These are phyloP conservation scores for Scenedesmus sp. DNA, from an alignment of 163 green algal species.

Conservation along the genomic window DNA sequence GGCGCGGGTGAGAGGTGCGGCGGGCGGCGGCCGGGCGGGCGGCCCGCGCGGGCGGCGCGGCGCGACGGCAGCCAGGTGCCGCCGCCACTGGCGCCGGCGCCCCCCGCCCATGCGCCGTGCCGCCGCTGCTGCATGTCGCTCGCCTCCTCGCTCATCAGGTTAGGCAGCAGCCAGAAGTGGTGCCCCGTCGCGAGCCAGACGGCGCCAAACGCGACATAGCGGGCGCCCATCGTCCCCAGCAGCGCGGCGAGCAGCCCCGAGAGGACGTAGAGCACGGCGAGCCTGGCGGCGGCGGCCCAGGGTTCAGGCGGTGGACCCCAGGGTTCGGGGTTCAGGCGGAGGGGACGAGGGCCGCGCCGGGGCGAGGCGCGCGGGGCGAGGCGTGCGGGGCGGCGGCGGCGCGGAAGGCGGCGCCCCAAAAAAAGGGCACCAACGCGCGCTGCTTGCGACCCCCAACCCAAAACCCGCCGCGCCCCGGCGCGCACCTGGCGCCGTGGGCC, in stretches of 20 bases:
- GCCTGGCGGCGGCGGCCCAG: conserved; percentile 23
- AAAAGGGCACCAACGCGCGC: not conserved
- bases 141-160: conserved; percentile 84
- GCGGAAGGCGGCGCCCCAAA: no score
- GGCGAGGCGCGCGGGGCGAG: no score
- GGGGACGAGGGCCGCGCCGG: no score
- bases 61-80: no score
- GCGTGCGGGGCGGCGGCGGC: no score
- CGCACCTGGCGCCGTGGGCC: conserved; percentile 59
- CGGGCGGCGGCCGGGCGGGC: not conserved
- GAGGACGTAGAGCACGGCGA: conserved; percentile 80
- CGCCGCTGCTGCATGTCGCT: not conserved
- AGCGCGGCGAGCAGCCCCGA: conserved; percentile 74
- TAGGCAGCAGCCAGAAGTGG: conserved; percentile 90
- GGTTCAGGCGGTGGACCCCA: no score
- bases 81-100: no score
- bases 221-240: conserved; percentile 68
- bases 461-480: not conserved
- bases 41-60: no score
- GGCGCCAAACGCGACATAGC: conserved; percentile 69
- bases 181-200: conserved; percentile 78
- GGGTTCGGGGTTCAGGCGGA: no score
- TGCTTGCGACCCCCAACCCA: no score
- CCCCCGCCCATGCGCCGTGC: no score
- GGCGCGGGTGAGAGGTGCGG: not conserved